Percentiles rank a stretch among this genome's conserved stretches.
These are phyloP conservation scores for Simplicillium sp. DNA, from an alignment of 2,329 filamentous ascomycete species.

Conservation along the genomic window DNA sequence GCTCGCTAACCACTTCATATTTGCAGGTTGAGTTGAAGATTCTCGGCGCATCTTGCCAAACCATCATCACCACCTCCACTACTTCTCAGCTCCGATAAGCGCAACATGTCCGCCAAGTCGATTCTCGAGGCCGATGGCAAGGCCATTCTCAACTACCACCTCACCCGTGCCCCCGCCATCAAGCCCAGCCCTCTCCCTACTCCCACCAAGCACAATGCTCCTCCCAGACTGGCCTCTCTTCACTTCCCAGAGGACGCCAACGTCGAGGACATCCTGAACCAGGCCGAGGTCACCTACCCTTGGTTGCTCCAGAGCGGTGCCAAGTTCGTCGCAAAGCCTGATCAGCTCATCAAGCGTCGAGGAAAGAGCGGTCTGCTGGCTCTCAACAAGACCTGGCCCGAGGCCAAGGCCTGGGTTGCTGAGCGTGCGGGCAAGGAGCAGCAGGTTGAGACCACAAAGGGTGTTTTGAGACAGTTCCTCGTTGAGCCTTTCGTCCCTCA, in stretches of 20 bases:
- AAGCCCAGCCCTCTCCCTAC: conserved; percentile 90
- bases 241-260: conserved; percentile 85
- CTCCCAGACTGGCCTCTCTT: conserved; percentile 82
- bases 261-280: conserved; percentile 77
- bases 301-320: conserved; percentile 78
- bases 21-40: too few relatives aligned
- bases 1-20: too few relatives aligned
- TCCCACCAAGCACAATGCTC: conserved; percentile 81
- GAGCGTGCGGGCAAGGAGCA: conserved; percentile 85
- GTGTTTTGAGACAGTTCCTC: conserved; percentile 86
- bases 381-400: conserved; percentile 94
- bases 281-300: conserved; percentile 93
- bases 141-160: conserved; percentile 99
- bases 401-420: conserved; percentile 90
- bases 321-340: conserved; percentile 98
- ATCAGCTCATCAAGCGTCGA: conserved; percentile 99
- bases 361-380: conserved; percentile 96
- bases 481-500: conserved; percentile 98
- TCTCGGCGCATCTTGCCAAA: too few relatives aligned
- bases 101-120: conserved; percentile 60
- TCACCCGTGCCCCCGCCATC: conserved; percentile 93
- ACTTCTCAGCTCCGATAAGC: too few relatives aligned
- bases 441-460: conserved; percentile 84
- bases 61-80: too few relatives aligned
- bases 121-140: conserved; percentile 99